Conservation (phyloP, 768 basidiomycete genomes). For the Rhodosporidiobolus odoratus region DNA sequence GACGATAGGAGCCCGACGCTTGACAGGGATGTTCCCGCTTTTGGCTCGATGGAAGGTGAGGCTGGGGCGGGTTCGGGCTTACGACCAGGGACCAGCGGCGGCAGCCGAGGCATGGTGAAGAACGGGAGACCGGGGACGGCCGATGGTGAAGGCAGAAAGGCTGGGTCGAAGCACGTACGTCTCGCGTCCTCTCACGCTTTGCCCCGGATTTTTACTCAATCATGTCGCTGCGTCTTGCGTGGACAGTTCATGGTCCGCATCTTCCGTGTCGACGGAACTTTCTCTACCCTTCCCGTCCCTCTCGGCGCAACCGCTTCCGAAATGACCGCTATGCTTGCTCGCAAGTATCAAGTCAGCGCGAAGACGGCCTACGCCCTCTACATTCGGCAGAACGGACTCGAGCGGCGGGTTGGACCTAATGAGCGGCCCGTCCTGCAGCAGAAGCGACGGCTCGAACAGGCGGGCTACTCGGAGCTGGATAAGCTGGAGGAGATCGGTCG, state of each 20-base stretch:
- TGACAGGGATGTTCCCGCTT: not conserved
- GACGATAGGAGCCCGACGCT: conserved; percentile 16
- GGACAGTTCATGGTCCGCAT: conserved; percentile 59
- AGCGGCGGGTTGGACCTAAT: conserved; percentile 71
- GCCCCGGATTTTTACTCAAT: conserved; percentile 1
- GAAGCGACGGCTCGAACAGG: conserved; percentile 73
- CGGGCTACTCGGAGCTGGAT: conserved; percentile 77
- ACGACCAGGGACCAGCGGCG: conserved; percentile 12
- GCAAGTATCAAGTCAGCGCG: conserved; percentile 52
- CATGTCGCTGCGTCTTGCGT: conserved; percentile 39
- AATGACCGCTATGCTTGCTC: conserved; percentile 59
- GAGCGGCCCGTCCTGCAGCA: conserved; percentile 84
- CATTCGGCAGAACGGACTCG: conserved; percentile 57
- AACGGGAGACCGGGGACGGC: conserved; percentile 19
- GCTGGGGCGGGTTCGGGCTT: not conserved
- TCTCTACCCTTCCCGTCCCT: conserved; percentile 63
- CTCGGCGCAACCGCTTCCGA: conserved; percentile 64
- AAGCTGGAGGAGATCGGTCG: conserved; percentile 68
- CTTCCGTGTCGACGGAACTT: conserved; percentile 66
- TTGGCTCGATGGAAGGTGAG: not conserved
- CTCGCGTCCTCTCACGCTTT: not conserved
- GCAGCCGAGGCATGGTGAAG: not conserved
- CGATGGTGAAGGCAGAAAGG: conserved; percentile 21
- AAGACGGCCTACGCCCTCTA: conserved; percentile 44
- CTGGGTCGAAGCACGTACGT: conserved; percentile 30